A percentile compares a stretch with the other conserved stretches of the same genome.
Conservation (phyloP, 225 moss, liverwort and hornwort genomes). For the Asterella californica region DNA sequence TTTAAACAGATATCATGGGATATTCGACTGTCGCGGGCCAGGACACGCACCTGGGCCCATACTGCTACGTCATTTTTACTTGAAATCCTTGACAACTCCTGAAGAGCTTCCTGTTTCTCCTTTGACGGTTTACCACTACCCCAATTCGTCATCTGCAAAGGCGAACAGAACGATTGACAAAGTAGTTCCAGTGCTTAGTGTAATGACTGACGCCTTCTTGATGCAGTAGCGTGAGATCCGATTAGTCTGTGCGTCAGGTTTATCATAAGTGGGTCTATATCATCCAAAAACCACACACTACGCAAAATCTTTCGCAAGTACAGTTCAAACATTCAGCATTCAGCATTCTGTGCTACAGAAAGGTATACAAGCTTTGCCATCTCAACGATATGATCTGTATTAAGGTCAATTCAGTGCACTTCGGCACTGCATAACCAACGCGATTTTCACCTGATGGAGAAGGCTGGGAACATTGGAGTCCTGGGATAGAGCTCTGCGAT, state of each 20-base stretch:
- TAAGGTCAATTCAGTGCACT: neutral
- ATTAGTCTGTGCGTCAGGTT: neutral
- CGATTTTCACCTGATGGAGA: slow-evolving; percentile 58
- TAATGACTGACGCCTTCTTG: neutral
- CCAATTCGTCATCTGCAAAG: slow-evolving; percentile 68
- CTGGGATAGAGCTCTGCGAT: slow-evolving; percentile 32
- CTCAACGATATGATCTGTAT: neutral
- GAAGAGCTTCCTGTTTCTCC: slow-evolving; percentile 63
- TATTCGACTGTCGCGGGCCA: neutral
- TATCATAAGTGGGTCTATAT: neutral
- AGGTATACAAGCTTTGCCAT: neutral
- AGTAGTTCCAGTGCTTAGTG: too few species aligned
- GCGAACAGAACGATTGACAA: neutral
- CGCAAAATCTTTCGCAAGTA: neutral
- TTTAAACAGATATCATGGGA: neutral
- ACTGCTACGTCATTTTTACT: slow-evolving; percentile 49
- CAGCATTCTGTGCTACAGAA: neutral
- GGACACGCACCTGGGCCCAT: slow-evolving; percentile 66
- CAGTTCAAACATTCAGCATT: neutral
- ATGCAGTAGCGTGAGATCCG: too few species aligned
- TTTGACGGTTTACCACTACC: slow-evolving; percentile 51
- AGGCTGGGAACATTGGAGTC: slow-evolving; percentile 47
- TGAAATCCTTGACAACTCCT: slow-evolving; percentile 58
- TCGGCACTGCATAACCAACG: neutral
- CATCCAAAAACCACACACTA: neutral